Evolutionary conservation across 2,329 filamentous ascomycete genomes (phyloP).

Genomic region (Apiospora hydei): DNA sequence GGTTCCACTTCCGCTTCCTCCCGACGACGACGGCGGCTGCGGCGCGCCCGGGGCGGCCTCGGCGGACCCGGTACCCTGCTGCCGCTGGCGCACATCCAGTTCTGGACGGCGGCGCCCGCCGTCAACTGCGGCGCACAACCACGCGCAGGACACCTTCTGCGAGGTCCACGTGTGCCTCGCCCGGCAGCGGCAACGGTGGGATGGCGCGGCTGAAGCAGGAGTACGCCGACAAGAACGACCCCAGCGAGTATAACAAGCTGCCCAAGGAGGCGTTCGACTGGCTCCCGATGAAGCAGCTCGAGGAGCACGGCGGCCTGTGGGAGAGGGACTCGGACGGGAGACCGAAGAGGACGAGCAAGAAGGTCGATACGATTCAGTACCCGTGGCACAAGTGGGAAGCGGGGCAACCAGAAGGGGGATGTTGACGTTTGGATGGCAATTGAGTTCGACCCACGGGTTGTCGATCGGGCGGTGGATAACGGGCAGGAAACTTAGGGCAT

Average conservation of each 20-base stretch:
- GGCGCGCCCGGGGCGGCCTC: no score
- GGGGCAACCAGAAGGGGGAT: background rate
- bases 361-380: background rate
- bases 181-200: background rate
- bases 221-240: background rate
- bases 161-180: background rate
- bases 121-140: conserved; percentile 9
- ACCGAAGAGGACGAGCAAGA: background rate
- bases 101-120: conserved; percentile 1
- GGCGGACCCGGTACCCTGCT: background rate
- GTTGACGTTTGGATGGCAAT: conserved; percentile 22
- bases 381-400: conserved; percentile 22
- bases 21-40: background rate
- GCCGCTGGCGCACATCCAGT: conserved; percentile 13
- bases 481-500: background rate
- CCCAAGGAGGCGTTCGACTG: background rate
- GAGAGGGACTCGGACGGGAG: background rate
- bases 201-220: background rate
- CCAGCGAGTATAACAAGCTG: background rate
- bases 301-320: background rate
- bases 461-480: background rate
- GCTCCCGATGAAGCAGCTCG: background rate
- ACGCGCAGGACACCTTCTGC: background rate
- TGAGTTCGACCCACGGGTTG: conserved; percentile 18
- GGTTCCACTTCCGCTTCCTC: conserved; percentile 22